Conservation (phyloP, 148 eudicot genomes). For the Chenopodium formosanum region DNA sequence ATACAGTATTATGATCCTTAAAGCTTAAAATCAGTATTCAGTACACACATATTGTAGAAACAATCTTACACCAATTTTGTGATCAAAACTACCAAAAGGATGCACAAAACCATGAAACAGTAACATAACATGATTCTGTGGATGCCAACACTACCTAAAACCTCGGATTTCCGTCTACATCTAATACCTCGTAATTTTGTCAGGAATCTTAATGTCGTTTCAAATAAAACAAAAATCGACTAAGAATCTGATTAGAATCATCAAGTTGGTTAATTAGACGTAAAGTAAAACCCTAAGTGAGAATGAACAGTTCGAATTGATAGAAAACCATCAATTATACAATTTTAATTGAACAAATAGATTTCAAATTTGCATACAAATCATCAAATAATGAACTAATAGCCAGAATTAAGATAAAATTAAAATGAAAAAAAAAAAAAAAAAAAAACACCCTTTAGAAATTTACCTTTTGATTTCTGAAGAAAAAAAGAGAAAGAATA, state of each 20-base stretch:
- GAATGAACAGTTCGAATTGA: background rate
- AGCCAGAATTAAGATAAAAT: background rate
- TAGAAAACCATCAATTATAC: background rate
- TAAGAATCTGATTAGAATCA: background rate
- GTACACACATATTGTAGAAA: too few relatives aligned
- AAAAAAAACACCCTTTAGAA: background rate
- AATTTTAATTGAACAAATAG: background rate
- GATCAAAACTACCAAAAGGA: too few relatives aligned
- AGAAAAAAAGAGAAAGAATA: too few relatives aligned
- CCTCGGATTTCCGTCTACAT: too few relatives aligned
- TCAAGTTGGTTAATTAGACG: background rate
- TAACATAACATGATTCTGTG: background rate
- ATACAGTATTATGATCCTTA: too few relatives aligned
- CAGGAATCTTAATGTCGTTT: too few relatives aligned
- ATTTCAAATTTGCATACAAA: background rate
- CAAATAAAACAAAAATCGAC: too few relatives aligned
- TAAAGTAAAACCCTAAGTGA: background rate
- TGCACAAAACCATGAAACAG: background rate
- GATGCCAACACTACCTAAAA: background rate
- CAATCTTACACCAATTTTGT: too few relatives aligned
- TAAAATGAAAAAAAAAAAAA: background rate
- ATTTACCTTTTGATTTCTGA: background rate
- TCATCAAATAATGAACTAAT: background rate
- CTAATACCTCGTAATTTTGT: too few relatives aligned
- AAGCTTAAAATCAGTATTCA: too few relatives aligned